phyloP scores from a whole-genome alignment of 2,329 filamentous ascomycete species.

The Chalaropsis thielavioides region DNA sequence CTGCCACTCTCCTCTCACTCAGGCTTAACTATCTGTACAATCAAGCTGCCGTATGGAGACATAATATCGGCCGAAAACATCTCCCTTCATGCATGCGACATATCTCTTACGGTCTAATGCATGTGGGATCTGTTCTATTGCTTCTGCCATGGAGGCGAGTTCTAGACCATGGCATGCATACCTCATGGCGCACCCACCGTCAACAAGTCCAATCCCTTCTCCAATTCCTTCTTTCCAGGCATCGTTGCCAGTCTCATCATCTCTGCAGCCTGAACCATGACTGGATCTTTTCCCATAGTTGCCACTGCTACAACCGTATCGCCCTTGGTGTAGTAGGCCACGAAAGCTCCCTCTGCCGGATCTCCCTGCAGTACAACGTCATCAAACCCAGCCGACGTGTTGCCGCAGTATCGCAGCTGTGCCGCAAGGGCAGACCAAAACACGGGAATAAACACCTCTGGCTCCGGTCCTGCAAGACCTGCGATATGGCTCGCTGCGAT shows the following conservation, averaged over 20 bases:
- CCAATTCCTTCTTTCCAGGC: slow-evolving; percentile 64
- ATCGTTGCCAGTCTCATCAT: slow-evolving; percentile 73
- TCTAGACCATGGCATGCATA: neutral
- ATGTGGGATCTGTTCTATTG: no score
- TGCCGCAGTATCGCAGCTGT: slow-evolving; percentile 87
- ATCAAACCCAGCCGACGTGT: slow-evolving; percentile 68
- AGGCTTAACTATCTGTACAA: neutral
- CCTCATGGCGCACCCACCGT: slow-evolving; percentile 18
- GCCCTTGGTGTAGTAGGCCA: slow-evolving; percentile 76
- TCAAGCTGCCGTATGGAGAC: no score
- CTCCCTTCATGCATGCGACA: no score
- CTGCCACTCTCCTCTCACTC: neutral
- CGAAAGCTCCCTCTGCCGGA: slow-evolving; percentile 64
- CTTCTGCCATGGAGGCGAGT: no score
- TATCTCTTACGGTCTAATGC: no score
- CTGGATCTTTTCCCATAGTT: slow-evolving; percentile 79
- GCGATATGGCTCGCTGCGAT: slow-evolving; percentile 65
- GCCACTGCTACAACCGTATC: slow-evolving; percentile 82
- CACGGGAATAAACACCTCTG: slow-evolving; percentile 62
- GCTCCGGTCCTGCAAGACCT: slow-evolving; percentile 43
- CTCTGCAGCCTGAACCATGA: slow-evolving; percentile 69
- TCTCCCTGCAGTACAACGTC: slow-evolving; percentile 69
- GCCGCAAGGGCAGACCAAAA: slow-evolving; percentile 92
- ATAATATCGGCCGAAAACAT: no score
- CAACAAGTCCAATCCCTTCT: slow-evolving; percentile 43